Evolutionary conservation across 1,284 basidiomycete genomes (phyloP), one percentile per base, ranked within the genome.

Genomic region (Volvariella volvacea): DNA sequence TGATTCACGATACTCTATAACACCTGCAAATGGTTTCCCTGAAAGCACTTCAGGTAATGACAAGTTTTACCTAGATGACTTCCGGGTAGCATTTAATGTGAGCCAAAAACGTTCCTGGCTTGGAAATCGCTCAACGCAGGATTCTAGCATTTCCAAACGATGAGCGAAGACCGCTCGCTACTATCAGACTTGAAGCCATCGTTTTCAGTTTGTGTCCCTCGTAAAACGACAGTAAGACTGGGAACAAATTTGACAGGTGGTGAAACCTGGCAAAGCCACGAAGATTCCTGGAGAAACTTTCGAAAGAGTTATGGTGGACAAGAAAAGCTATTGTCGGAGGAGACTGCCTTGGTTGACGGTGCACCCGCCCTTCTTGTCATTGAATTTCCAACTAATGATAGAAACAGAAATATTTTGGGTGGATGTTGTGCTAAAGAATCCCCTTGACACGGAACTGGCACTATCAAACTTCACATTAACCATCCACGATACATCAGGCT

Each of bases 31-130:
- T 36, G 34, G 34, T 8, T 8, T 16, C 53, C 15, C 49, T 48
- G 19, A 31, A 21, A 53, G 49, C 1, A 63, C 50, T 34, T 47
- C 55, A 34, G 53, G 60, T 22, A 67, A 70, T 31, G 83, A 86
- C 52, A 82, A 79, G 50, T 66, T 83, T 1, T 83, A 78, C 50
- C 56, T 90, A 15, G 87, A 88, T 46, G 88, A 90, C 59, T 89
- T 90, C 53, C 73, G 79, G 28, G 78, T 84, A n/a, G 83, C 88
- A 12, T 78, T 83, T 49, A 72, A 76, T 55, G 87, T 89, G 52
- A 36, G 70, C 48, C 8, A 19, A 39, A 31, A 28, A 43, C 4
- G 45, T 17, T 15, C 41, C 30, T 28, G 25, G 25, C 25, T 43
- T 17, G 20, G 14, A 43, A 8, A 22, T 46, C 46, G 15, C 30